phyloP scores from a whole-genome alignment of 2,329 filamentous ascomycete species.

The Pestalotiopsis fici region DNA sequence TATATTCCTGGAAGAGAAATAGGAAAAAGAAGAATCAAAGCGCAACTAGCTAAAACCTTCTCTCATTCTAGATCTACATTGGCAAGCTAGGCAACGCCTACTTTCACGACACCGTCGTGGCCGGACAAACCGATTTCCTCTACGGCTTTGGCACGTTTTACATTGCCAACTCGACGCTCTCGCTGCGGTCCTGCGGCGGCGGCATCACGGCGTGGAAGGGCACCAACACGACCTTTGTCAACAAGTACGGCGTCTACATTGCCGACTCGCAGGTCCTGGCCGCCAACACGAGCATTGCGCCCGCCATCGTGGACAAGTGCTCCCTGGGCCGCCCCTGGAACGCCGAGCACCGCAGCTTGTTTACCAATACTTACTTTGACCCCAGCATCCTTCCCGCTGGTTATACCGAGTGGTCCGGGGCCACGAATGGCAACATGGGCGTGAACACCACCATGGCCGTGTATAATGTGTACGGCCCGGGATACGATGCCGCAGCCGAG shows the following conservation, averaged over 20 bases:
- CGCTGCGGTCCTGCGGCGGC: constrained; percentile 63
- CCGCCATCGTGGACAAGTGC: constrained; percentile 43
- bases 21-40: background rate
- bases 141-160: constrained; percentile 69
- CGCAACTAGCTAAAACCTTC: background rate
- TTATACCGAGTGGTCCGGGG: constrained; percentile 53
- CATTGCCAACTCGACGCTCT: constrained; percentile 54
- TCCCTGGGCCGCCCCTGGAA: constrained; percentile 66
- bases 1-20: background rate
- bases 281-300: constrained; percentile 50
- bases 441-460: constrained; percentile 56
- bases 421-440: constrained; percentile 39
- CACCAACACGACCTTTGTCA: constrained; percentile 63
- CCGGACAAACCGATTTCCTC: constrained; percentile 68
- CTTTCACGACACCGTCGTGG: constrained; percentile 61
- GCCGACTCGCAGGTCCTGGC: constrained; percentile 53
- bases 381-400: constrained; percentile 51
- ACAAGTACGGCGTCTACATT: constrained; percentile 70
- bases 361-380: constrained; percentile 56
- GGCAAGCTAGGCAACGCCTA: constrained; percentile 69
- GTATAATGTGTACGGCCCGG: constrained; percentile 52
- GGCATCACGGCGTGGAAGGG: constrained; percentile 72
- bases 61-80: constrained; percentile 46
- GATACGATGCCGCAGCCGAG: constrained; percentile 50
- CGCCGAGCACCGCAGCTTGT: constrained; percentile 55